Evolutionary conservation across 371 early-diverging fungal species (phyloP), one percentile per base, ranked within the genome.

Genomic region (Blyttiomyces sp.): DNA sequence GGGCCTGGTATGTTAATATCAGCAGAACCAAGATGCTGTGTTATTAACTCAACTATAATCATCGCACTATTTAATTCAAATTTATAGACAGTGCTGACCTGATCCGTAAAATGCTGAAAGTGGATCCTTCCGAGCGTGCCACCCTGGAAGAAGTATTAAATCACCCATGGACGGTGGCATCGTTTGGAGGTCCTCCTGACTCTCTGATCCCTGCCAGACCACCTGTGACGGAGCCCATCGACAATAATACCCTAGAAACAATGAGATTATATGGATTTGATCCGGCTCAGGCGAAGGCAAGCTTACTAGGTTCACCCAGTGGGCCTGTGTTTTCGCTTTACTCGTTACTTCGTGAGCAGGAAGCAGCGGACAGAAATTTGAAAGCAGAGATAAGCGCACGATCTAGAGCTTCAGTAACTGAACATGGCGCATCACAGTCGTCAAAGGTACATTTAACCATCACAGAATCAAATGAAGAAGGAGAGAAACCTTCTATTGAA

Each of bases 51-150:
- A 76, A 77, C 48, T 33, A 55, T 6, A 75, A 75, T 17, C 49
- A 59, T 42, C 77, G 55, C 21, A 13, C 51, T 39, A 75, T 91
- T 59, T 88, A 90, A 2, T 27, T n/a, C n/a, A 74, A 79, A 30
- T 71, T 89, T 33, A 34, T 35, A 73, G 75, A 68, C 23, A 61
- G 64, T 50, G 58, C 50, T 0, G 52, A 64, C 43, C 46, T 79
- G 39, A 75, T 76, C 35, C 33, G 55, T 24, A 35, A 45, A 13
- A 74, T 79, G 73, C 57, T 79, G 19, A 57, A 55, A 11, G 74
- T 71, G 0, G 66, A 79, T 44, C 66, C 72, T 1, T 4, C 23
- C 2, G 44, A 61, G n/a, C 51, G 79, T 17, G 70, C 72, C 19
- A 73, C 73, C 4, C 23, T 79, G 11, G 67, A 64, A 2, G 56